Percentiles rank a stretch among this genome's conserved stretches.
Conservation (phyloP, 352 stramenopile species). For the Globisporangium megalacanthum region DNA sequence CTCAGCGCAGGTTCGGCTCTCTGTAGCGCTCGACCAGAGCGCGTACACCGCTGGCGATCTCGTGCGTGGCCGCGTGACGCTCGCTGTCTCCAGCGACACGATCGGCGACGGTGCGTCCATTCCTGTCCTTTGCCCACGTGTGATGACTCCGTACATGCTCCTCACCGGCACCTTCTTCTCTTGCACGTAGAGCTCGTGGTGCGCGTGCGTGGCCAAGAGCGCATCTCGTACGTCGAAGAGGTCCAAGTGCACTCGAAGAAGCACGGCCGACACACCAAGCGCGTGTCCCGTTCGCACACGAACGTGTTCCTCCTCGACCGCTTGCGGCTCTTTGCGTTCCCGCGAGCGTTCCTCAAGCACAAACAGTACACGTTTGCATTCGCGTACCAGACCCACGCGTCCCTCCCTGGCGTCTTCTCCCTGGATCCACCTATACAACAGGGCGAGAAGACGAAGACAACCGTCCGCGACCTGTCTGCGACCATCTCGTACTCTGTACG, state of each 20-base stretch:
- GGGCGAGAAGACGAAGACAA: neutral
- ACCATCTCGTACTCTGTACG: conserved; percentile 11
- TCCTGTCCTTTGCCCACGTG: neutral
- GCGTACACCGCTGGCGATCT: conserved; percentile 11
- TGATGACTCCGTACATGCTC: neutral
- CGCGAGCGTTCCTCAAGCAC: conserved; percentile 8
- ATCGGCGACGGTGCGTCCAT: conserved; percentile 10
- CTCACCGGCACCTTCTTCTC: neutral
- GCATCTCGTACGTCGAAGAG: conserved; percentile 5
- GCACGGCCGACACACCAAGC: neutral
- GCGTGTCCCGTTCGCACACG: conserved; percentile 5
- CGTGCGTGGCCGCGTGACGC: conserved; percentile 7
- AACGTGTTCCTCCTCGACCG: conserved; percentile 13
- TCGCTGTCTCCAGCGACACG: conserved; percentile 5
- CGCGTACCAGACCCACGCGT: conserved; percentile 16
- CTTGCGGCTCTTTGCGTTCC: conserved; percentile 18
- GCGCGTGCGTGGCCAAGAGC: conserved; percentile 7
- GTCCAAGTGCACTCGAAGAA: conserved; percentile 2
- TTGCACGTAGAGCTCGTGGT: conserved; percentile 4
- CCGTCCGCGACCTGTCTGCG: conserved; percentile 3
- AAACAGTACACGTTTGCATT: conserved; percentile 22
- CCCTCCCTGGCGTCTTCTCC: conserved; percentile 14
- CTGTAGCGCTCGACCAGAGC: conserved; percentile 9
- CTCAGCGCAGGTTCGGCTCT: neutral
- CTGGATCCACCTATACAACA: neutral